Evolutionary conservation across 805 yeast genomes (phyloP).

Genomic region (Yamadazyma phyllophila): DNA sequence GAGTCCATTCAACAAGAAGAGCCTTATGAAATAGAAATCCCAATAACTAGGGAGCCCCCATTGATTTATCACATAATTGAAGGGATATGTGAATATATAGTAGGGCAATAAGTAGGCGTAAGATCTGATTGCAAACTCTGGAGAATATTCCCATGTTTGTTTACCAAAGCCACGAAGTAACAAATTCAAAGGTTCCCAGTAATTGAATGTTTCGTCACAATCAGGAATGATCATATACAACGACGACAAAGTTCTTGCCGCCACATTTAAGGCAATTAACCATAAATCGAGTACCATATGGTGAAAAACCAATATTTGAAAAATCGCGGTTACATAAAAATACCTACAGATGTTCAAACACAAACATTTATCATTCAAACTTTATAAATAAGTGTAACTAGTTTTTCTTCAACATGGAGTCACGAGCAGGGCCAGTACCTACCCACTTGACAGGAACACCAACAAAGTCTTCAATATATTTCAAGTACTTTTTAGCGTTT

Average conservation of each 20-base stretch:
- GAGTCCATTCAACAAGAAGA: constrained; percentile 33
- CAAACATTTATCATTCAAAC: neutral
- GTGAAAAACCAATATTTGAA: neutral
- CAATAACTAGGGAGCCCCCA: constrained; percentile 21
- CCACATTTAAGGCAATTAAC: constrained; percentile 7
- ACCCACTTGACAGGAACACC: constrained; percentile 92
- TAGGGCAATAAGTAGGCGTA: constrained; percentile 71
- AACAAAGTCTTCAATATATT: constrained; percentile 80
- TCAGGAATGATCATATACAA: constrained; percentile 73
- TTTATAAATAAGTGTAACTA: constrained; percentile 4
- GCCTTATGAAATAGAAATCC: constrained; percentile 55
- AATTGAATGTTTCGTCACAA: constrained; percentile 90
- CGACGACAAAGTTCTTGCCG: constrained; percentile 36
- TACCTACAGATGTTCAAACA: neutral
- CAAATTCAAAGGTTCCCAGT: constrained; percentile 90
- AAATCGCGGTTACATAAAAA: neutral
- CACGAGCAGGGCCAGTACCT: constrained; percentile 98
- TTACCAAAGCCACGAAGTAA: constrained; percentile 80
- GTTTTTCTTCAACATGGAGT: constrained; percentile 73
- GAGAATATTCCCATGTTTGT: constrained; percentile 96
- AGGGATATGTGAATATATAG: constrained; percentile 26
- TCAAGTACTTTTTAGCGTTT: constrained; percentile 81
- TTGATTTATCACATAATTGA: constrained; percentile 13
- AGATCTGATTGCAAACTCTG: constrained; percentile 81
- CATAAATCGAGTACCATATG: neutral